Base-by-base conservation (phyloP, 2,329 filamentous ascomycete species). In the Xylaria sp. region DNA sequence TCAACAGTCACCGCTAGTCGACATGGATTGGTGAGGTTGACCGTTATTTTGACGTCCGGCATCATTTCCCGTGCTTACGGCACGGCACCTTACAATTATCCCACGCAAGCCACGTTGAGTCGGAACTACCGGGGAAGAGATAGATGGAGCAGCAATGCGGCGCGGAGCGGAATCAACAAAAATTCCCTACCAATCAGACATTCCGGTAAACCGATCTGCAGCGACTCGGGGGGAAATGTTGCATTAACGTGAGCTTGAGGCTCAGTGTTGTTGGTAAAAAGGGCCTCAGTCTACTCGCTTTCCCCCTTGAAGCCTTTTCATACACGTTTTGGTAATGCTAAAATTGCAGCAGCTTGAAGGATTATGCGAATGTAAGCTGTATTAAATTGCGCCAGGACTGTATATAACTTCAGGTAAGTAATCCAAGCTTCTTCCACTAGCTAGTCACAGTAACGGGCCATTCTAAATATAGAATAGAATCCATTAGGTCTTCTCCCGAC, bases 391-490 rank as follows among this genome's bases (percentile, higher is more conserved):
- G 10, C 18, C 7, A 55, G 52, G 52, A 37, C 52, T 10, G 8
- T 34, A 28, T 20, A 20, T 55, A 34, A 9, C 25, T 15, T n/a
- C n/a, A 10, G n/a, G 46, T 48, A 48, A 48, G 46, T 10, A 46
- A 34, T 34, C 3, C 15, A 34, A 34, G 25, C 13, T 9, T 32
- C 28, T 34, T 54, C 32, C 25, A 25, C 51, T 25, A 46, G 2
- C 10, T 18, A 44, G 39, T 44, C 18, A 28, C 13, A 8, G 2
- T 9, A 50, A 34, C 39, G 25, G 12, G 41, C 13, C 18, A 58
- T 23, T 51, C 58, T 66, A 66, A 62, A 58, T 57, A 66, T 66
- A 66, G 65, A 66, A 57, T 46, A n/a, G n/a, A n/a, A n/a, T n/a
- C n/a, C 10, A 10, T 37, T 2, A 13, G 25, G 15, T 6, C 25